Conservation (phyloP, 495 filamentous ascomycete species). For the Penicillium daleae region DNA sequence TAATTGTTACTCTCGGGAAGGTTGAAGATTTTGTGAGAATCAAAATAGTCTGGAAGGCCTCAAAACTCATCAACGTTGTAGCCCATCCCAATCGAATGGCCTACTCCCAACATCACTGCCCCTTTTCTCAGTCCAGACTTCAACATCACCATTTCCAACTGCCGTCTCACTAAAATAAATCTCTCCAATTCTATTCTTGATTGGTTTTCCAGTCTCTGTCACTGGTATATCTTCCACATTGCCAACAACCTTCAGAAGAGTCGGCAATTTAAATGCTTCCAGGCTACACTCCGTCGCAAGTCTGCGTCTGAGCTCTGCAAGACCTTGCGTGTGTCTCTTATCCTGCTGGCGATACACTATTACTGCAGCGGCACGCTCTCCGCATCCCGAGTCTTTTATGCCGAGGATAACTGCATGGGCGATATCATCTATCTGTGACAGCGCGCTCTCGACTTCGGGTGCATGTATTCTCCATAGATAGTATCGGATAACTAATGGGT, state of each 20-base stretch:
- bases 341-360: background rate
- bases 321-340: background rate
- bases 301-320: background rate
- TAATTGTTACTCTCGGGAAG: too few relatives aligned
- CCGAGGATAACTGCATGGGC: background rate
- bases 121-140: background rate
- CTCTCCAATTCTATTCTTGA: background rate
- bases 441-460: background rate
- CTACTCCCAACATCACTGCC: background rate
- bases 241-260: background rate
- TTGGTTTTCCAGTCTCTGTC: background rate
- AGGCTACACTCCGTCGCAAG: background rate
- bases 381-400: background rate
- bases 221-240: background rate
- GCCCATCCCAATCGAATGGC: conserved; percentile 2
- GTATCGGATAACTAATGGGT: background rate
- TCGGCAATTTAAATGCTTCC: background rate
- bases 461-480: background rate
- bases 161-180: background rate
- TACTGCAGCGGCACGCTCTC: background rate
- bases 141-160: background rate
- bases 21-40: too few relatives aligned
- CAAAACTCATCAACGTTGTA: background rate
- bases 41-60: too few relatives aligned
- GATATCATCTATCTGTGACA: background rate